phyloP scores from a whole-genome alignment of 805 yeast species.

The Kodamaea hsintzibuensis region DNA sequence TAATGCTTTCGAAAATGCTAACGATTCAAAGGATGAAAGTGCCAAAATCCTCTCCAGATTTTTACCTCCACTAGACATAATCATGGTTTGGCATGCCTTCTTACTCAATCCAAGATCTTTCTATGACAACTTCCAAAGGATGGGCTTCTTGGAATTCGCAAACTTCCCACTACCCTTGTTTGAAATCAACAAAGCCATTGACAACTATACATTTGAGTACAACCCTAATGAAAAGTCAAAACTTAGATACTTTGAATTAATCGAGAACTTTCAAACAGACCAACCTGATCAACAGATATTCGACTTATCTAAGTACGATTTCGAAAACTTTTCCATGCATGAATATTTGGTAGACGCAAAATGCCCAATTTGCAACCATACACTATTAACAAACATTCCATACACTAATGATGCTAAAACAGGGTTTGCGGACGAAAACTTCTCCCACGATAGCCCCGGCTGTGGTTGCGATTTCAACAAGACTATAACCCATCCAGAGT shows the following conservation, averaged over 20 bases:
- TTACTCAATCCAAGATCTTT: slow-evolving; percentile 19
- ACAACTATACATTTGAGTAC: slow-evolving; percentile 15
- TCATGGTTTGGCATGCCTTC: slow-evolving; percentile 29
- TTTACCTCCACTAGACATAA: slow-evolving; percentile 24
- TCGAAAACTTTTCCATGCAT: slow-evolving; percentile 2
- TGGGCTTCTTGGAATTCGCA: slow-evolving; percentile 18
- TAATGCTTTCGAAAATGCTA: not conserved
- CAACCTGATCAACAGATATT: not conserved
- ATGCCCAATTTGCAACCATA: slow-evolving; percentile 16
- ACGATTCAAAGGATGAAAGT: not conserved
- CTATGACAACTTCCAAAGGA: slow-evolving; percentile 19
- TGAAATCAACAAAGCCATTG: slow-evolving; percentile 12
- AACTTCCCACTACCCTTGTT: slow-evolving; percentile 22
- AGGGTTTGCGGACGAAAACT: slow-evolving; percentile 18
- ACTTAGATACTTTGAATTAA: slow-evolving; percentile 2
- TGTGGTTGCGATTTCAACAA: not conserved
- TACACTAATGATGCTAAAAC: slow-evolving; percentile 11
- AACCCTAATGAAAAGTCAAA: slow-evolving; percentile 5
- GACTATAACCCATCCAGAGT: slow-evolving; percentile 20
- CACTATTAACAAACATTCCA: slow-evolving; percentile 11
- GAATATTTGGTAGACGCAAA: slow-evolving; percentile 9
- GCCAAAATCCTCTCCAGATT: not conserved
- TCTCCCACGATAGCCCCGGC: not conserved
- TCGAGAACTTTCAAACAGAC: not conserved
- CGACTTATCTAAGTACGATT: not conserved